Evolutionary conservation across 495 filamentous ascomycete genomes (phyloP), one percentile per base, ranked within the genome.

Genomic region (Penicillium canescens): DNA sequence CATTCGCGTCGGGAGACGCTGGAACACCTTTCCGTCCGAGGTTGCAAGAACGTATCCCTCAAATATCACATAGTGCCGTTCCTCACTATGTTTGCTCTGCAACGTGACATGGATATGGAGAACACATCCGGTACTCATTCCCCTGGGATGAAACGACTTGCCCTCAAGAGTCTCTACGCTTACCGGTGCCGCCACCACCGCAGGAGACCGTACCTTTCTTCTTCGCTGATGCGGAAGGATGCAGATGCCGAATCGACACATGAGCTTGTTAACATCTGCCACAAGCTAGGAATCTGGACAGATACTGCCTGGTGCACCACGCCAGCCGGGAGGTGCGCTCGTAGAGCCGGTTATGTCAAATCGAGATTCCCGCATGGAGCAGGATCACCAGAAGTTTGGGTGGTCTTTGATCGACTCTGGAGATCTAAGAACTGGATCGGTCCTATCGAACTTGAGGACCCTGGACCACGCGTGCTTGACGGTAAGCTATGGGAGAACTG

Each of bases 231-330:
- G 34, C 75, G 82, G 46, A 73, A 78, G 60, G 82, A 86, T 59
- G 83, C 82, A 13, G 82, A 86, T 50, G 81, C 82, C 6, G 81
- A 83, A 46, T 82, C 82, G 1, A 85, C 82, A 0, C 82, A 86
- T 60, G 80, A 86, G 49, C 69, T 85, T 12, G 82, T 86, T n/a
- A 80, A 77, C 50, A 73, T 86, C 43, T 85, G 82, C 42, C 79
- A 84, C 51, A 74, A 82, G 35, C 58, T 86, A 24, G 78, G 77
- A 2, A 84, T 86, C 41, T 86, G 81, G 81, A 86, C 82, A 1
- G 82, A 86, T 64, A 84, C 82, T 6, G 80, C 81, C 24, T 85
- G 82, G 82, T 86, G 82, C 57, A 80, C 82, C 8, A 84, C 81
- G 8, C 82, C 81, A 12, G 82, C 80, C 14, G 78, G 76, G 33